phyloP scores from a whole-genome alignment of 2,329 filamentous ascomycete genomes.

The Trichoderma polysporum region DNA sequence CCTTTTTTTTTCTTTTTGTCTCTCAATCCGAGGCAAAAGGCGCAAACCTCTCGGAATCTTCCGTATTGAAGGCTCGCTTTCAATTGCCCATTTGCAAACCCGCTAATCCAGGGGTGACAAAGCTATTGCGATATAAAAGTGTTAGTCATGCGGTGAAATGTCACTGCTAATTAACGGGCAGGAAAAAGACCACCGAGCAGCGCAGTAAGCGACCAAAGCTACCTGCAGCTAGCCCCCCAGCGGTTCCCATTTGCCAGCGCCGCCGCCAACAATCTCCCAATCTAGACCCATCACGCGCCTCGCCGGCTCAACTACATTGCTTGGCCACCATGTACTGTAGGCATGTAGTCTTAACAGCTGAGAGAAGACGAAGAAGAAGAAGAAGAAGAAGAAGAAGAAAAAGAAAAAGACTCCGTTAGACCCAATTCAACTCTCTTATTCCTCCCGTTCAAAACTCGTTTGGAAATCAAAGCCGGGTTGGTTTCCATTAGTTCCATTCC shows the following conservation, averaged over 20 bases:
- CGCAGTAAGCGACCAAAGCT: constrained; percentile 9
- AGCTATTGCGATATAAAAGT: neutral
- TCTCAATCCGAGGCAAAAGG: neutral
- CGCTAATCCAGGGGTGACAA: neutral
- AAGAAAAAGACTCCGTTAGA: neutral
- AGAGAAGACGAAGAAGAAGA: neutral
- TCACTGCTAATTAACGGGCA: constrained; percentile 2
- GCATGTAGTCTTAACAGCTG: neutral
- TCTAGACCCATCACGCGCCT: neutral
- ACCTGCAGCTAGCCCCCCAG: constrained; percentile 2
- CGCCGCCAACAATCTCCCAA: neutral
- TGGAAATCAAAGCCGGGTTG: neutral
- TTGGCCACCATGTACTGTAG: too few species aligned
- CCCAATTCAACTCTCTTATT: neutral
- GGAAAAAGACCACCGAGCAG: neutral
- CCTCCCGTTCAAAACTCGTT: neutral
- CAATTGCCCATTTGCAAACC: neutral
- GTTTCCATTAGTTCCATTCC: neutral
- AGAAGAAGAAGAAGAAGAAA: neutral
- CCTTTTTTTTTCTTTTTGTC: neutral
- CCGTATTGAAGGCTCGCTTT: neutral
- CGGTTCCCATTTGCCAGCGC: neutral
- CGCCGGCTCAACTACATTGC: neutral
- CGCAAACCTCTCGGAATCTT: neutral
- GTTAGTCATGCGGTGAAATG: constrained; percentile 5